phyloP scores from a whole-genome alignment of 192 early-diverging fungal genomes.

The Linnemannia zychae region DNA sequence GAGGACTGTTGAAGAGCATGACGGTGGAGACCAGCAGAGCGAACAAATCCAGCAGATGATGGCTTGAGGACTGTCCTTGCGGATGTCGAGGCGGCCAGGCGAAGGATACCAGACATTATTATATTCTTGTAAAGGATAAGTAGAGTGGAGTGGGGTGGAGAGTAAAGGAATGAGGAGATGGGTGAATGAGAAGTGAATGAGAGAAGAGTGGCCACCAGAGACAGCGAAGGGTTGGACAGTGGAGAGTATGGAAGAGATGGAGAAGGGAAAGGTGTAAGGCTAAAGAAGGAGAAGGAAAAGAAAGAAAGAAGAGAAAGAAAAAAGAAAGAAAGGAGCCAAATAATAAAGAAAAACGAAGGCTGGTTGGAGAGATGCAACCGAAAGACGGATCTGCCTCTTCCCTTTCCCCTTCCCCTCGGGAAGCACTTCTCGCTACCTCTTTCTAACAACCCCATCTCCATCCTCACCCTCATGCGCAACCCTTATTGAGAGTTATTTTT shows the following conservation, averaged over 20 bases:
- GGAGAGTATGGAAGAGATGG: background rate
- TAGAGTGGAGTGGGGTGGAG: background rate
- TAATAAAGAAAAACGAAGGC: conserved; percentile 1
- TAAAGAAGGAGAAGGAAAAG: conserved; percentile 1
- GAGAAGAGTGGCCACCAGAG: background rate
- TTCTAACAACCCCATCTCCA: background rate
- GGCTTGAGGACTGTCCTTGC: conserved; percentile 32
- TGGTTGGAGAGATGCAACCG: background rate
- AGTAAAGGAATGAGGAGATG: background rate
- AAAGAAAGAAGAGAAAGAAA: background rate
- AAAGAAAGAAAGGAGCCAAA: background rate
- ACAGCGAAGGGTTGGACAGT: conserved; percentile 2
- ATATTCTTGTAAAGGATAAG: background rate
- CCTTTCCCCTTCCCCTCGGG: background rate
- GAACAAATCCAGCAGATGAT: conserved; percentile 19
- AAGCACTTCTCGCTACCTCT: background rate
- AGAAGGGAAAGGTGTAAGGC: background rate
- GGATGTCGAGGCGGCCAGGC: conserved; percentile 36
- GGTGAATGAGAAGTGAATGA: conserved; percentile 4
- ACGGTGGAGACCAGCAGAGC: conserved; percentile 46
- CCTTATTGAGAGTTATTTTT: background rate
- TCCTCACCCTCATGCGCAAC: background rate
- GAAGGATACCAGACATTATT: conserved; percentile 55
- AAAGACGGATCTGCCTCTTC: background rate
- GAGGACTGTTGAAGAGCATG: conserved; percentile 31